Percentiles rank a stretch among this genome's conserved stretches.
Evolutionary conservation across 2,329 filamentous ascomycete genomes (phyloP).

Genomic region (Gnomoniopsis smithogilvyi): DNA sequence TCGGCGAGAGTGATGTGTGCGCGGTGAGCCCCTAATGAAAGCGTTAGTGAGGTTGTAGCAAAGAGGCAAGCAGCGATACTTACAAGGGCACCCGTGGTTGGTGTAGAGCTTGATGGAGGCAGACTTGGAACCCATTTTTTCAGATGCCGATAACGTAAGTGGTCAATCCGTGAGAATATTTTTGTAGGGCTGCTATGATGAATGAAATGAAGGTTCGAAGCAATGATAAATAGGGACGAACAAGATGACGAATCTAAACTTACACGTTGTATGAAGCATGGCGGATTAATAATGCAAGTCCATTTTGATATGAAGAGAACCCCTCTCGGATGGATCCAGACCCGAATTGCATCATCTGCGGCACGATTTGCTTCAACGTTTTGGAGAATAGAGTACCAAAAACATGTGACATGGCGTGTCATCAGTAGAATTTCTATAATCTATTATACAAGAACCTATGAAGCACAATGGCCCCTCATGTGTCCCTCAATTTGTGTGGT

Average conservation of each 20-base stretch:
- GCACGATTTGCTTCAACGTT: background rate
- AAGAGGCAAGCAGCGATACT: constrained; percentile 10
- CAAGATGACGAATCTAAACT: background rate
- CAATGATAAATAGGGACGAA: background rate
- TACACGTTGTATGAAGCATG: background rate
- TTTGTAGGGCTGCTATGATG: background rate
- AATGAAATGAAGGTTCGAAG: background rate
- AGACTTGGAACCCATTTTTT: constrained; percentile 27
- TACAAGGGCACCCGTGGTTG: constrained; percentile 65
- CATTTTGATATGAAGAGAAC: background rate
- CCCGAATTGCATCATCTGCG: constrained; percentile 14
- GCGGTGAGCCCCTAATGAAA: constrained; percentile 64
- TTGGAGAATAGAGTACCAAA: background rate
- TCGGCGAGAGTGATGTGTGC: constrained; percentile 70
- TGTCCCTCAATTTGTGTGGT: too few relatives aligned
- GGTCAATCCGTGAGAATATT: background rate
- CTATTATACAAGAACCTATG: too few relatives aligned
- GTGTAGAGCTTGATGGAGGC: constrained; percentile 66
- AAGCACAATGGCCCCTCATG: too few relatives aligned
- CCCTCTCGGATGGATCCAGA: constrained; percentile 5
- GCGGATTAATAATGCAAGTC: background rate
- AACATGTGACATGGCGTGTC: background rate
- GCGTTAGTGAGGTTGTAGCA: background rate
- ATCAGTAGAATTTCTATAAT: too few relatives aligned
- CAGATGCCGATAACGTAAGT: background rate